Base-by-base conservation (phyloP, 2,329 filamentous ascomycete genomes). In the Penicillium polonicum region DNA sequence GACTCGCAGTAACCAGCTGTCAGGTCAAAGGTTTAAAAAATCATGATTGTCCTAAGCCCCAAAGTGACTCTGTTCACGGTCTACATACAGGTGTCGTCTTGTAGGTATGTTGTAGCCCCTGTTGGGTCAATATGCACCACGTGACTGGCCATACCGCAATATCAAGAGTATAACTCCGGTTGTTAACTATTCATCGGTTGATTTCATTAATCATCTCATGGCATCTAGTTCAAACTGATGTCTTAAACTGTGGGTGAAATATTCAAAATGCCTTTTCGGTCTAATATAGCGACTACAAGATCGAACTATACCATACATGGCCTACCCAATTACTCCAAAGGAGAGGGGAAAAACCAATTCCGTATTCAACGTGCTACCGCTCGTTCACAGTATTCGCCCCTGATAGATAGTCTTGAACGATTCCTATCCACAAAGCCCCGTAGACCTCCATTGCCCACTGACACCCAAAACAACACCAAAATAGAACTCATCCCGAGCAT, bases 121-220 rank as follows among this genome's bases (percentile, higher is more conserved):
- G 49, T 53, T 52, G 12, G 46, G 54, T 57, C 21, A 41, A 57
- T 19, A 36, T 2, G 1, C 2, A 6, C 2, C 55, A 57, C 55
- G 55, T 57, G 55, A 35, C 33, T 33, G 42, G 55, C 29, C 55
- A 53, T 57, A 2, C 12, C 42, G 55, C 36, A 42, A 48, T 57
- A 57, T 57, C 17, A 48, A 43, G 31, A 12, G 12, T 33, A 15
- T 33, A 31, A 12, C 12, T 33, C 31, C 5, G 31, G 31, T 15
- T 4, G 10, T 31, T 5, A 12, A 29, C 27, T 31, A 23, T 2
- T 33, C 5, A 33, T 33, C 31, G 13, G 12, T 2, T 33, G 12
- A 5, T 33, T 15, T 15, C 12, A 33, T 21, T 21, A 13, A 15
- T 1, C 6, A n/a, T 6, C 31, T 13, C 6, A 19, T 15, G n/a